Base-by-base conservation (phyloP, 192 early-diverging fungal genomes). In the Chytriomyces confervae region DNA sequence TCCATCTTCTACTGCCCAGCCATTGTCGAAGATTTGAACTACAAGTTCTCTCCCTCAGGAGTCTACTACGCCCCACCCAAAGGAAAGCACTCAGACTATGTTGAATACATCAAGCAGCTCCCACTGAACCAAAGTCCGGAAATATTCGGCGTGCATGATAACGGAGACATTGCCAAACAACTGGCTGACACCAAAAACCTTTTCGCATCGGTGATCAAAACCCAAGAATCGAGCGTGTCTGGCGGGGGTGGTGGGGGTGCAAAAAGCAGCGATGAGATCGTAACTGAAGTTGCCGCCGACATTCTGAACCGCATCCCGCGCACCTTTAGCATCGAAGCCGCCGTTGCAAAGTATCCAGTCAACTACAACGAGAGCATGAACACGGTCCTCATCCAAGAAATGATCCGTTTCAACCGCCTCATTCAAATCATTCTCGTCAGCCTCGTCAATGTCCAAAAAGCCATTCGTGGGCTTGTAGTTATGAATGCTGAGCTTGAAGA, bases 81-180 rank as follows among this genome's bases (percentile, higher is more conserved):
- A 68, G 80, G 84, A 24, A 86, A 85, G 45, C 88, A 89, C 75
- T 77, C 81, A 7, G 79, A 81, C 51, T 86, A 90, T 70, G 75
- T 90, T 23, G 89, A 91, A 46, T 88, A 86, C 69, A 91, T 91
- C 74, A 81, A 83, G 64, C 65, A 68, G 16, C 66, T 91, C 48
- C 90, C 90, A 10, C 68, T 91, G 44, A 89, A 87, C 64, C 90
- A 89, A 75, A 84, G 69, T 46, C 90, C 90, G 9, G 89, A 91
- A 62, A 84, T 91, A n/a, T 91, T 91, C 83, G 90, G 90, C 6
- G 91, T 91, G 51, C 90, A 91, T 79, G 90, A 91, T 46, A 91
- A 91, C 69, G 90, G 90, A 24, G 90, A 91, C 77, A 91, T 91
- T 79, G 87, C 87, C 27, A 83, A 89, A 24, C 88, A 91, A 71